A percentile compares a stretch with the other conserved stretches of the same genome.
These are phyloP conservation scores for Dorcoceras hygrometricum DNA, from an alignment of 257 asterid genomes.

Conservation along the genomic window DNA sequence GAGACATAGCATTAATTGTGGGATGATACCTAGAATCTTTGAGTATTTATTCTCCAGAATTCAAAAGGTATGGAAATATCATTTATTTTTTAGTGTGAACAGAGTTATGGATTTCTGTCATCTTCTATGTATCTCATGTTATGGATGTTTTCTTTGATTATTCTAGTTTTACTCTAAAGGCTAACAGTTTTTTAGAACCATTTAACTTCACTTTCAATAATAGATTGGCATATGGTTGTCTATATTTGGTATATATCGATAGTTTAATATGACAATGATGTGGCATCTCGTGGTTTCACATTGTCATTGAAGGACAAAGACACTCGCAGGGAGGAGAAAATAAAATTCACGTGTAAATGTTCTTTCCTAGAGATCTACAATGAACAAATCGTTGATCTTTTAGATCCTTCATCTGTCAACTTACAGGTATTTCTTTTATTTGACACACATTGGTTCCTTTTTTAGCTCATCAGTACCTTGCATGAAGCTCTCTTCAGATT, in stretches of 20 bases:
- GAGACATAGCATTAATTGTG: constrained; percentile 90
- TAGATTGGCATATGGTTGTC: constrained; percentile 16
- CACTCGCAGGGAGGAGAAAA: constrained; percentile 83
- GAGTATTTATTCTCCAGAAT: constrained; percentile 93
- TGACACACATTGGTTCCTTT: not conserved
- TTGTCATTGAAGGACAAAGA: constrained; percentile 69
- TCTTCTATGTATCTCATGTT: not conserved
- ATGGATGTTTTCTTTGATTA: constrained; percentile 13
- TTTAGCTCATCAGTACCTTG: not conserved
- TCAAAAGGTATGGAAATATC: constrained; percentile 60
- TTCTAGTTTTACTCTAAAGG: constrained; percentile 5
- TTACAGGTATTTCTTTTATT: constrained; percentile 59
- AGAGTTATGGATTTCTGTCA: not conserved
- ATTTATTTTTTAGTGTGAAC: constrained; percentile 4
- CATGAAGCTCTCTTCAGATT: not conserved
- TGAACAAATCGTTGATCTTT: constrained; percentile 89
- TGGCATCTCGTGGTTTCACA: constrained; percentile 19
- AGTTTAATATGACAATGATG: constrained; percentile 2
- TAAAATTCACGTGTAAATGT: constrained; percentile 77
- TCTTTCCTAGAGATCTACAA: constrained; percentile 94
- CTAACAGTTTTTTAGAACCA: not conserved
- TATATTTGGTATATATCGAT: not conserved
- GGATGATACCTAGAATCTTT: constrained; percentile 96
- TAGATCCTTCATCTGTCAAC: constrained; percentile 81
- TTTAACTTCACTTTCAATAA: not conserved